A percentile compares a stretch with the other conserved stretches of the same genome.
Conservation (phyloP, 1,284 basidiomycete genomes). For the Ustilago shanxiensis region DNA sequence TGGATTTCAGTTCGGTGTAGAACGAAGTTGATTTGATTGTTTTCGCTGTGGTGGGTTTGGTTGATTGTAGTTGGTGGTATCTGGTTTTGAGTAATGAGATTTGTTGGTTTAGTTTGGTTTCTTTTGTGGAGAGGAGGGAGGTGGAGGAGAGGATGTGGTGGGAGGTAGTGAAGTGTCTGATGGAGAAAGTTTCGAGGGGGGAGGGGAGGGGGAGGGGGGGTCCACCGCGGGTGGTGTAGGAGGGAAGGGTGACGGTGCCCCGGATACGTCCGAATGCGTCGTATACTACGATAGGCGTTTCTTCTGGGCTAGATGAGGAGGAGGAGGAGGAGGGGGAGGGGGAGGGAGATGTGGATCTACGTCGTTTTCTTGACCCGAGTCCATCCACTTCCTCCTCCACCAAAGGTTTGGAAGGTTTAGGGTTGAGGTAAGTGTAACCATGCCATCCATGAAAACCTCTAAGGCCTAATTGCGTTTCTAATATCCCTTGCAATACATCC, state of each 20-base stretch:
- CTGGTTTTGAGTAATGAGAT: not conserved
- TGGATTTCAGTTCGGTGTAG: not conserved
- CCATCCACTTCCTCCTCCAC: too few relatives aligned
- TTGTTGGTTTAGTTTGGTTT: not conserved
- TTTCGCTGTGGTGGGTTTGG: not conserved
- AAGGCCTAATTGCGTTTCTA: conserved; percentile 27
- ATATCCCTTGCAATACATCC: conserved; percentile 13
- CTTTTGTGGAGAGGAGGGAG: not conserved
- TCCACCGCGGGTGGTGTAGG: conserved; percentile 22
- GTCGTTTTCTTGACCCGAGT: conserved; percentile 9
- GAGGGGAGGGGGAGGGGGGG: conserved; percentile 21
- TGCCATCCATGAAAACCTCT: conserved; percentile 31
- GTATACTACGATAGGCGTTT: conserved; percentile 25
- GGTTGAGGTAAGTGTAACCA: conserved; percentile 16
- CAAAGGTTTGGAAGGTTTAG: not conserved
- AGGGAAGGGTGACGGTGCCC: conserved; percentile 9
- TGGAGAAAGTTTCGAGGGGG: conserved; percentile 19
- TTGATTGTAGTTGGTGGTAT: conserved; percentile 1
- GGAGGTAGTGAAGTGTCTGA: not conserved
- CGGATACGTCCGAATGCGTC: conserved; percentile 36
- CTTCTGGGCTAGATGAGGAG: not conserved
- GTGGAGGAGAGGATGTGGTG: not conserved
- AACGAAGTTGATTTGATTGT: conserved; percentile 1
- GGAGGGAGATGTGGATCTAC: not conserved
- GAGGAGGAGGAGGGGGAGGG: conserved; percentile 7